phyloP scores from a whole-genome alignment of 2,329 filamentous ascomycete species.

The Alternaria novae-zelandiae region DNA sequence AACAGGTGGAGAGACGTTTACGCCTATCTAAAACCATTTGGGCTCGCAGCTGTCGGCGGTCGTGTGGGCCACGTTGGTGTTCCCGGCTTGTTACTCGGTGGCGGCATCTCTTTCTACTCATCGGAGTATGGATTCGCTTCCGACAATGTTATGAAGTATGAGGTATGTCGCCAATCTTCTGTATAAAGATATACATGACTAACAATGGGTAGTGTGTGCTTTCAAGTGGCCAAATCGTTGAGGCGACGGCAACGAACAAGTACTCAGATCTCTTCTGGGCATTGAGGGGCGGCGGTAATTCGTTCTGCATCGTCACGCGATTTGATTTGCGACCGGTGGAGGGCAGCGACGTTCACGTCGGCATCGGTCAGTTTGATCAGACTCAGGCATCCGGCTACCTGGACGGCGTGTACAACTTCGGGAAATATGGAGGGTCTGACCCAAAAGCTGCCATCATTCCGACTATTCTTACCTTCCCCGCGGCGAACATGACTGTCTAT shows the following conservation, averaged over 20 bases:
- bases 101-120: conserved; percentile 29
- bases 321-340: conserved; percentile 20
- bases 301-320: conserved; percentile 29
- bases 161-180: background rate
- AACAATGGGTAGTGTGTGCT: conserved; percentile 26
- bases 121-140: conserved; percentile 26
- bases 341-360: conserved; percentile 16
- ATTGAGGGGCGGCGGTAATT: conserved; percentile 35
- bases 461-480: conserved; percentile 22
- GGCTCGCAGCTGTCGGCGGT: conserved; percentile 36
- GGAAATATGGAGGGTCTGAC: conserved; percentile 21
- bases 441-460: conserved; percentile 29
- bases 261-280: conserved; percentile 45
- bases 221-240: conserved; percentile 28
- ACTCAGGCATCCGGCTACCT: conserved; percentile 21
- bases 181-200: background rate
- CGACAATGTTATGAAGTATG: conserved; percentile 32
- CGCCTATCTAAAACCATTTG: conserved; percentile 24
- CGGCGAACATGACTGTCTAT: conserved; percentile 20
- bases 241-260: conserved; percentile 24
- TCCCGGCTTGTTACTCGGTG: conserved; percentile 36
- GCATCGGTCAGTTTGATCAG: conserved; percentile 21
- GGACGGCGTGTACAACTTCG: conserved; percentile 29
- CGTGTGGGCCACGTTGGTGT: conserved; percentile 40
- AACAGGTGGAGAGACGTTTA: conserved; percentile 41